Base-by-base conservation (phyloP, 23 red algal species). In the Agarophyton chilense region DNA sequence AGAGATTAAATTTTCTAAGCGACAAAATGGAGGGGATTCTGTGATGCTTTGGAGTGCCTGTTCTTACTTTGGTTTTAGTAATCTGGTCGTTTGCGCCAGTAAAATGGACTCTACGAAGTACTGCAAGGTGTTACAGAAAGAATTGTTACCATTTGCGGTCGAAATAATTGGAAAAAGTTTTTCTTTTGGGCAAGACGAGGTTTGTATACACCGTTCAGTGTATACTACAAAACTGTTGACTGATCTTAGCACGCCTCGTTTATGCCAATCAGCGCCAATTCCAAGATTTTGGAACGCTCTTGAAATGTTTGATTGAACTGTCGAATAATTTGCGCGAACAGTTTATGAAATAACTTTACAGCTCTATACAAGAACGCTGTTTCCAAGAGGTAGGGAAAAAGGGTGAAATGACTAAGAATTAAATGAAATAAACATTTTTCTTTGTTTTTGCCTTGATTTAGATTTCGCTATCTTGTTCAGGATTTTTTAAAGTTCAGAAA, bases 251-350 rank as follows among this genome's bases (percentile, higher is more conserved):
- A 73, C 34, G 67, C 21, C 34, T 8, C 7, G 67, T 73, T 5
- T 73, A 73, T 26, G 67, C 67, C 34, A 73, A 73, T 73, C 67
- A 73, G 67, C 7, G 35, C 34, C 67, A 73, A 5, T 73, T 32
- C 35, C 5, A 73, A 19, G 42, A 35, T 73, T 6, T 73, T 35
- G 36, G 42, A 73, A 44, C 67, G 10, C 31, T 73, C 21, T 44
- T 47, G 10, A 26, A 73, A 47, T 32, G 24, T 47, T 44, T 34
- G 21, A 41, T 38, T 8, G 67, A 73, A 8, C 22, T 21, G 21
- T 38, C 22, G 31, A 47, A 32, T 31, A 61, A 53, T 11, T 53
- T 53, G 50, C 11, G 12, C 50, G 18, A 53, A 13, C 12, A 61
- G 19, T 61, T 10, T 17, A 10, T 61, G 19, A 31, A 61, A 61